phyloP scores from a whole-genome alignment of 768 basidiomycete species.

The Pisolithus microcarpus region DNA sequence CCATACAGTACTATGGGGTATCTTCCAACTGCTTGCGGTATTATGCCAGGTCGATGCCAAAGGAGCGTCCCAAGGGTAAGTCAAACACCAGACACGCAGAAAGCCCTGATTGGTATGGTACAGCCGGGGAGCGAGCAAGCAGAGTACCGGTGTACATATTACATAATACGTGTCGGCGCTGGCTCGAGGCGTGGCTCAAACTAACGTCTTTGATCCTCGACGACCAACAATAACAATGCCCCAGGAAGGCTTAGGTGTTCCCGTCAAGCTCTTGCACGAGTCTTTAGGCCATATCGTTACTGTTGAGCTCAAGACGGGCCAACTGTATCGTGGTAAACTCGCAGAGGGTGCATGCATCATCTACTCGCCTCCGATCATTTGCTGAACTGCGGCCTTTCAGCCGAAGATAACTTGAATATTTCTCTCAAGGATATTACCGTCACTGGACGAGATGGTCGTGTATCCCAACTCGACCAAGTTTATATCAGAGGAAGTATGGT shows the following conservation, averaged over 20 bases:
- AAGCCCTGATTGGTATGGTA: no score
- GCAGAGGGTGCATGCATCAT: conserved; percentile 68
- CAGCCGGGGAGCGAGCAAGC: no score
- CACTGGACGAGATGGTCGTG: conserved; percentile 94
- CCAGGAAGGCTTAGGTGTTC: conserved; percentile 74
- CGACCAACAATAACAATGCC: conserved; percentile 26
- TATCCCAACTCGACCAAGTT: conserved; percentile 97
- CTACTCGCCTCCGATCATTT: conserved; percentile 5
- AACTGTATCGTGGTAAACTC: conserved; percentile 94
- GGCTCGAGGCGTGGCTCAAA: conserved; percentile 7
- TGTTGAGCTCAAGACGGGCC: conserved; percentile 97
- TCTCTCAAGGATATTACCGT: conserved; percentile 95
- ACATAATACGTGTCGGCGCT: background rate
- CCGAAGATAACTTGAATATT: conserved; percentile 97
- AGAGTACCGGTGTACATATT: background rate
- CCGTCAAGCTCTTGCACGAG: conserved; percentile 95
- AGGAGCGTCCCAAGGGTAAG: no score
- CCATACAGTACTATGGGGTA: conserved; percentile 9
- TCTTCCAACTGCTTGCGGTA: no score
- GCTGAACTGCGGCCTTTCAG: conserved; percentile 38
- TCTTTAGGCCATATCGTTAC: conserved; percentile 94
- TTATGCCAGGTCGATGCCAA: no score
- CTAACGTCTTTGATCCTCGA: conserved; percentile 10
- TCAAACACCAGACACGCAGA: no score
- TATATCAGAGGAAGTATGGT: conserved; percentile 99